Evolutionary conservation across 2,329 filamentous ascomycete species (phyloP), one percentile per base, ranked within the genome.

Genomic region (Fusarium sp.): DNA sequence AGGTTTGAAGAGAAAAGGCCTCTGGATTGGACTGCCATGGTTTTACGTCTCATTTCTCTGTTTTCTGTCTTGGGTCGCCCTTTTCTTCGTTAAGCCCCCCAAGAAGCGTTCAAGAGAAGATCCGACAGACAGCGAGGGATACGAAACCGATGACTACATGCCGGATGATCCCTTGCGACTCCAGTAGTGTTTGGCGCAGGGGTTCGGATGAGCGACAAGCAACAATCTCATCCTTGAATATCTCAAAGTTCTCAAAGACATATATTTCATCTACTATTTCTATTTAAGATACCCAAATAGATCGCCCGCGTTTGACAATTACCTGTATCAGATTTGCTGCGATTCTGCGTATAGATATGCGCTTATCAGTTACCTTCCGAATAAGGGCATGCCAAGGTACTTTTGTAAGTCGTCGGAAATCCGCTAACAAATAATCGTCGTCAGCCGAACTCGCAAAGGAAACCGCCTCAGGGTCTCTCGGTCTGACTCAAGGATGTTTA

Each of bases 21-120:
- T 76, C 2, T 80, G 77, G 77, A 80, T 73, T 33, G 81, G 81
- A 1, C 28, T 82, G 57, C 81, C 81, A 7, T 83, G 79, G 76
- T 76, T 81, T 46, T 83, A 83, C 48, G 66, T 82, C 18, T 74
- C 76, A 1, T 60, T 76, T 15, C 63, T 82, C 8, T 78, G 71
- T 9, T 48, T 44, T 3, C 3, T 79, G 2, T 70, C 78, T 8
- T 74, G 76, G 59, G 50, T 72, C 3, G 77, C 77, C 0, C 53
- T 79, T 10, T 54, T 74, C 15, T 77, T 81, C 47, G 78, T 82
- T 5, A 68, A 68, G 15, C 74, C 77, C 35, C 81, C 81, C 15
- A 75, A 68, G 59, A 75, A 70, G 55, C 55, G 57, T 11, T 44
- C 33, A 3, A 50, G 49, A 15, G 69, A 74, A 21, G 62, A 70